phyloP scores from a whole-genome alignment of 345 rosid genomes.

The Hirschfeldia incana region DNA sequence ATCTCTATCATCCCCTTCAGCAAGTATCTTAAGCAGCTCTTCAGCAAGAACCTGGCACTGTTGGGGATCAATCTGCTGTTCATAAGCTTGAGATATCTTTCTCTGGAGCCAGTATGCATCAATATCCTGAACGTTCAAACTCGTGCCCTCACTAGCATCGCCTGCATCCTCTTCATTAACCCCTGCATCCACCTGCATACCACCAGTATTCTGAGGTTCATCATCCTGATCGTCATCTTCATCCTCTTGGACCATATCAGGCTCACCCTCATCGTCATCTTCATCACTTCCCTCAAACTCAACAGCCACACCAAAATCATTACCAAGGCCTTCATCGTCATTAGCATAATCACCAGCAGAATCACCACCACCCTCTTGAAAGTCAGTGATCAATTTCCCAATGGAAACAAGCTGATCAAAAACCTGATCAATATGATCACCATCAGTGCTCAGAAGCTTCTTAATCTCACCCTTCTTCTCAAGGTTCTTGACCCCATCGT shows the following conservation, averaged over 20 bases:
- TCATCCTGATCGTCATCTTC: conserved; percentile 77
- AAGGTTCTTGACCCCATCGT: conserved; percentile 48
- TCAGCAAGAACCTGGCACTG: conserved; percentile 80
- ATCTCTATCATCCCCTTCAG: conserved; percentile 73
- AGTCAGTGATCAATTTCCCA: conserved; percentile 72
- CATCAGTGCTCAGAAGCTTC: conserved; percentile 39
- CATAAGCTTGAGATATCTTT: conserved; percentile 72
- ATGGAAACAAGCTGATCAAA: conserved; percentile 70
- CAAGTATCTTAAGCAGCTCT: conserved; percentile 79
- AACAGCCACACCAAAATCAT: conserved; percentile 80
- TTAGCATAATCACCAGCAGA: conserved; percentile 40
- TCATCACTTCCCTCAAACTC: conserved; percentile 55
- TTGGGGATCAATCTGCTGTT: conserved; percentile 77
- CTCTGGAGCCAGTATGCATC: conserved; percentile 97
- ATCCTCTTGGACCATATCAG: conserved; percentile 76
- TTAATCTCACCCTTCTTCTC: conserved; percentile 81
- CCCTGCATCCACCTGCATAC: conserved; percentile 68
- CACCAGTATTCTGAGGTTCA: conserved; percentile 46
- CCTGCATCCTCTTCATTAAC: conserved; percentile 56
- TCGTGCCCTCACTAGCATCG: conserved; percentile 48
- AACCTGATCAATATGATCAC: conserved; percentile 33
- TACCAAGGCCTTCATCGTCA: conserved; percentile 67
- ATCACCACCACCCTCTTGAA: conserved; percentile 60
- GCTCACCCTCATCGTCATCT: conserved; percentile 75
- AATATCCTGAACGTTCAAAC: conserved; percentile 78